Conservation (phyloP, 2,329 filamentous ascomycete species). For the Cryphonectria radicalis region DNA sequence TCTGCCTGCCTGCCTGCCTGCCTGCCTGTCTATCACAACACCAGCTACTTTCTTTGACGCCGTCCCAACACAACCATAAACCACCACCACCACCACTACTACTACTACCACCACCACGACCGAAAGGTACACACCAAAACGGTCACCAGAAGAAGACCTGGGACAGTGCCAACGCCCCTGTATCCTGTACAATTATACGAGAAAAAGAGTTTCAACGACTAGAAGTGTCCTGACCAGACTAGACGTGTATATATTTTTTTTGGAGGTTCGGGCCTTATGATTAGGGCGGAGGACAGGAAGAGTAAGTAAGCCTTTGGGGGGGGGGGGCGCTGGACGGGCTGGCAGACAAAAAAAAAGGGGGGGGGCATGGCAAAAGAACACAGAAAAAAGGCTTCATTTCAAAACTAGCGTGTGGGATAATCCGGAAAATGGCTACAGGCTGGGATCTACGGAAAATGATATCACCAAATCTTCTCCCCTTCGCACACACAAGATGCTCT, state of each 20-base stretch:
- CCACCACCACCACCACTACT: background rate
- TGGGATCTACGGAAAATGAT: constrained; percentile 21
- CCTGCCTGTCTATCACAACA: background rate
- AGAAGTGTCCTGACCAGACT: constrained; percentile 5
- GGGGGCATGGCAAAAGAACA: constrained; percentile 5
- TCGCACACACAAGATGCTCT: background rate
- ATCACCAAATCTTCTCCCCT: constrained; percentile 23
- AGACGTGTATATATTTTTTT: constrained; percentile 17
- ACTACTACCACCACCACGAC: background rate
- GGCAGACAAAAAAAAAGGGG: background rate
- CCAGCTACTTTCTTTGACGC: background rate
- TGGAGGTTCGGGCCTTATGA: background rate
- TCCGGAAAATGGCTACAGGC: background rate
- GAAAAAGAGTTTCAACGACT: constrained; percentile 6
- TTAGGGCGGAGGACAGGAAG: background rate
- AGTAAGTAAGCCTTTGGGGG: too few species aligned
- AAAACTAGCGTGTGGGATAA: constrained; percentile 8
- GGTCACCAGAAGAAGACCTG: background rate
- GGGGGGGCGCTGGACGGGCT: background rate
- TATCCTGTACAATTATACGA: constrained; percentile 22
- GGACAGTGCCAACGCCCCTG: constrained; percentile 9
- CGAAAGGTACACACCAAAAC: background rate
- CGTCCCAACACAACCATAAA: background rate
- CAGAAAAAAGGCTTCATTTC: constrained; percentile 13
- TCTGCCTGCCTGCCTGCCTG: background rate